Conservation (phyloP, 2,329 filamentous ascomycete species). For the Teratosphaeria nubilosa region DNA sequence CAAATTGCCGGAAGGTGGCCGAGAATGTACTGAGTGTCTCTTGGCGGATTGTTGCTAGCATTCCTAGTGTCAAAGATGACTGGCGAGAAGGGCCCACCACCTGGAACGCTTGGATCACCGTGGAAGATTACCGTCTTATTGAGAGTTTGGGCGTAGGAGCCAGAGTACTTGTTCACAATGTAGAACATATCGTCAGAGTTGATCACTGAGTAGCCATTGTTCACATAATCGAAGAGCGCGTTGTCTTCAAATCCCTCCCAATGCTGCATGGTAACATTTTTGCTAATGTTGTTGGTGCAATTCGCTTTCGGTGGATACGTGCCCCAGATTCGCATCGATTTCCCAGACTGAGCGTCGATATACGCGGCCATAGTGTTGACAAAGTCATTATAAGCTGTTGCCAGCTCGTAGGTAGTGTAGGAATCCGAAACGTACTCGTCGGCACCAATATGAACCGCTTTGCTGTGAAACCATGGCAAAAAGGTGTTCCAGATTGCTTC, state of each 20-base stretch:
- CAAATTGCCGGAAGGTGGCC: slow-evolving; percentile 43
- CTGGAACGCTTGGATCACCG: slow-evolving; percentile 27
- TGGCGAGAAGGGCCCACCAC: slow-evolving; percentile 38
- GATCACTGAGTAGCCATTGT: slow-evolving; percentile 40
- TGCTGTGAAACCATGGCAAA: slow-evolving; percentile 46
- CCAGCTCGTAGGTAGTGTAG: slow-evolving; percentile 17
- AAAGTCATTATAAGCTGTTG: slow-evolving; percentile 42
- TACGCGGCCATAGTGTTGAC: slow-evolving; percentile 43
- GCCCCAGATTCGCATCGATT: slow-evolving; percentile 46
- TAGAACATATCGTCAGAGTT: slow-evolving; percentile 48
- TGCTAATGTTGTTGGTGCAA: slow-evolving; percentile 31
- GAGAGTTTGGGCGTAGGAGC: slow-evolving; percentile 37
- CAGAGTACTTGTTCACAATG: slow-evolving; percentile 41
- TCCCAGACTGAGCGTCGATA: slow-evolving; percentile 33
- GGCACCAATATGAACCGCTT: slow-evolving; percentile 47
- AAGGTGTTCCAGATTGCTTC: slow-evolving; percentile 45
- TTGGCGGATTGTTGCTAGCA: slow-evolving; percentile 37
- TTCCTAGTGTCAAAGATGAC: slow-evolving; percentile 43
- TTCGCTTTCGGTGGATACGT: slow-evolving; percentile 38
- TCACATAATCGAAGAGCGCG: slow-evolving; percentile 34
- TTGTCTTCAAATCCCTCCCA: slow-evolving; percentile 44
- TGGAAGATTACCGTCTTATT: slow-evolving; percentile 40
- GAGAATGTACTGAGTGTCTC: slow-evolving; percentile 31
- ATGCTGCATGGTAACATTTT: slow-evolving; percentile 44
- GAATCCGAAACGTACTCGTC: slow-evolving; percentile 39